Conservation (phyloP, 2,329 filamentous ascomycete species). For the Penicillium sclerotigenum region DNA sequence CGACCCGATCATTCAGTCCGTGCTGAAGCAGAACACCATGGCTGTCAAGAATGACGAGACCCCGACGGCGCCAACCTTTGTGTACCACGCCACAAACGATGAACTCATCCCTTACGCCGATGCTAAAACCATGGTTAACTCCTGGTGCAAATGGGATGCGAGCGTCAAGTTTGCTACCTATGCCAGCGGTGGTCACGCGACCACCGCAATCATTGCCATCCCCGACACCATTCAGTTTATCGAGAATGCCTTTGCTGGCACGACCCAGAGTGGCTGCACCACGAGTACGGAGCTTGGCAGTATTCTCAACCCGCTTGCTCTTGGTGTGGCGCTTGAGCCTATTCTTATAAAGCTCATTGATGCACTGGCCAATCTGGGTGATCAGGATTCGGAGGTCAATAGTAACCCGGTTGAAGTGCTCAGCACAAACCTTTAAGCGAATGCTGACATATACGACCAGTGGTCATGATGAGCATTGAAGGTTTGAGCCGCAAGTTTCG, state of each 20-base stretch:
- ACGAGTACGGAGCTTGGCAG: constrained; percentile 19
- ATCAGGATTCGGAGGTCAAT: constrained; percentile 19
- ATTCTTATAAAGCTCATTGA: constrained; percentile 22
- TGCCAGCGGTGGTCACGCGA: constrained; percentile 23
- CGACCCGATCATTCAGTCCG: constrained; percentile 11
- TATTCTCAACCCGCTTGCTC: constrained; percentile 22
- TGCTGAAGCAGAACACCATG: constrained; percentile 19
- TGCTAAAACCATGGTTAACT: constrained; percentile 17
- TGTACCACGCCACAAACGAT: constrained; percentile 27
- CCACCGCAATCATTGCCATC: constrained; percentile 23
- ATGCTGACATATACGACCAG: background rate
- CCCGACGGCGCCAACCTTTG: constrained; percentile 25
- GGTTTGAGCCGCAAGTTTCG: background rate
- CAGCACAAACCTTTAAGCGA: background rate
- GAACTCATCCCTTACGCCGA: constrained; percentile 27
- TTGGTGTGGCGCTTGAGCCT: constrained; percentile 24
- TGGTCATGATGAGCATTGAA: background rate
- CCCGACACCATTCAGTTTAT: constrained; percentile 23
- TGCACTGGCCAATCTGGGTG: constrained; percentile 15
- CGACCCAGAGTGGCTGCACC: constrained; percentile 19
- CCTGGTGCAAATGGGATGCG: constrained; percentile 24
- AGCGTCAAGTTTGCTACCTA: constrained; percentile 27
- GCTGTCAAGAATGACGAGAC: constrained; percentile 21
- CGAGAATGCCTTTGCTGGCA: constrained; percentile 25
- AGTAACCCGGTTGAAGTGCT: constrained; percentile 14